Percentiles rank a stretch among this genome's conserved stretches.
Conservation (phyloP, 2,329 filamentous ascomycete species). For the Fusarium pseudograminearum region DNA sequence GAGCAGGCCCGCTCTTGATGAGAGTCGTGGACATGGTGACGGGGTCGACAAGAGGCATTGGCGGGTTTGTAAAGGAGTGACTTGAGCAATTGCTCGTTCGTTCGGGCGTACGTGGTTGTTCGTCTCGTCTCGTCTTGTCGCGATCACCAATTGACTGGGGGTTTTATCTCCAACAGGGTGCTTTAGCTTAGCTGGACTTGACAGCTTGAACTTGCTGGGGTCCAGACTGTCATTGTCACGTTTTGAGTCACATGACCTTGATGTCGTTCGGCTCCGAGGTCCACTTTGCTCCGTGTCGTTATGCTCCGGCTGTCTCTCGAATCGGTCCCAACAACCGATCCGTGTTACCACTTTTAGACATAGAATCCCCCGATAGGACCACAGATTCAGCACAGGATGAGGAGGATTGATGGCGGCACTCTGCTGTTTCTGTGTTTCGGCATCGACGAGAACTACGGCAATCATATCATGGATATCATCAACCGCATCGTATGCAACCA, state of each 20-base stretch:
- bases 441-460: slow-evolving; percentile 28
- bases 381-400: slow-evolving; percentile 1
- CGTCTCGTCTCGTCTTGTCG: slow-evolving; percentile 37
- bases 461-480: slow-evolving; percentile 20
- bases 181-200: slow-evolving; percentile 27
- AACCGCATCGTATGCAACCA: slow-evolving; percentile 39
- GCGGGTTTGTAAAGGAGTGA: slow-evolving; percentile 25
- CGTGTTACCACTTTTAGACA: slow-evolving; percentile 10
- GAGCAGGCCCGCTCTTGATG: slow-evolving; percentile 49
- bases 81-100: slow-evolving; percentile 33
- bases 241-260: slow-evolving; percentile 34
- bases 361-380: slow-evolving; percentile 11
- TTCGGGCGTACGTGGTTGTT: slow-evolving; percentile 10
- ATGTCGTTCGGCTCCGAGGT: slow-evolving; percentile 34
- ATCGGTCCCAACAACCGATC: slow-evolving; percentile 5
- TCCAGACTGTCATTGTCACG: slow-evolving; percentile 29
- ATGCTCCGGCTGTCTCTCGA: background rate
- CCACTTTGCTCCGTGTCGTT: slow-evolving; percentile 7
- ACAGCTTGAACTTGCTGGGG: slow-evolving; percentile 33
- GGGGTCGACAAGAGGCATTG: slow-evolving; percentile 53
- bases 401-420: slow-evolving; percentile 1
- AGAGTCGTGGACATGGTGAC: slow-evolving; percentile 55
- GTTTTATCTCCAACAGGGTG: slow-evolving; percentile 28
- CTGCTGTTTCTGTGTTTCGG: slow-evolving; percentile 6
- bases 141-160: slow-evolving; percentile 15